Percentiles rank a stretch among this genome's conserved stretches.
These are phyloP conservation scores for Annona cherimola DNA, from an alignment of 164 flowering plant species.

Conservation along the genomic window DNA sequence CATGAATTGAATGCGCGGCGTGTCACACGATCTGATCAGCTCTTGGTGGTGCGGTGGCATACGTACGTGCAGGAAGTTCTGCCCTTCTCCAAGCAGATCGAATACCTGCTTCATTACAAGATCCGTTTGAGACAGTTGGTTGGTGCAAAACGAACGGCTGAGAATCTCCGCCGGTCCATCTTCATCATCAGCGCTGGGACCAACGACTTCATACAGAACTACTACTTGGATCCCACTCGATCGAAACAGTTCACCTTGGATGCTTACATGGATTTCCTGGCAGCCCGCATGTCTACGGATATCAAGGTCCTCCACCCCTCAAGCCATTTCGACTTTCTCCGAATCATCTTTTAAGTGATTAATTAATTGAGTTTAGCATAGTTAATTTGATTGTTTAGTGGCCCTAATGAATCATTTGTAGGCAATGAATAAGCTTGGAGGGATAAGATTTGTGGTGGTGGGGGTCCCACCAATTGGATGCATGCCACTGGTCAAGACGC, in stretches of 20 bases:
- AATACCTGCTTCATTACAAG: constrained; percentile 54
- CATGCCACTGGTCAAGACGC: constrained; percentile 42
- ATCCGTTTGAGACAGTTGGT: constrained; percentile 26
- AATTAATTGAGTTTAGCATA: too few species aligned
- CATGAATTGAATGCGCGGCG: too few species aligned
- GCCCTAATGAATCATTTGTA: not conserved
- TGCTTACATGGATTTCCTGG: constrained; percentile 39
- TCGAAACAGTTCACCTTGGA: constrained; percentile 37
- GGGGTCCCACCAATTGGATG: constrained; percentile 61
- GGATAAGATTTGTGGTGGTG: constrained; percentile 31
- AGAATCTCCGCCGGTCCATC: constrained; percentile 31
- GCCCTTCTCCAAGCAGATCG: constrained; percentile 41
- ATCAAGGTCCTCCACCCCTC: constrained; percentile 32
- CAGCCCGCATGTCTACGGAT: constrained; percentile 25
- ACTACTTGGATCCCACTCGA: constrained; percentile 43
- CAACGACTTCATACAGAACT: constrained; percentile 66
- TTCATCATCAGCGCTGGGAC: constrained; percentile 57
- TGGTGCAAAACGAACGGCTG: constrained; percentile 32
- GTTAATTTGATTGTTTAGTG: not conserved
- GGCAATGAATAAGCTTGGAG: constrained; percentile 38
- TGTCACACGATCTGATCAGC: too few species aligned
- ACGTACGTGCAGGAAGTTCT: constrained; percentile 38
- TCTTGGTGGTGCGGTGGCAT: too few species aligned
- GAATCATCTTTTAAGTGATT: not conserved
- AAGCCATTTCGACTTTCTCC: not conserved